These are phyloP conservation scores for Jacaranda mimosifolia DNA, from an alignment of 257 asterid species.

Conservation along the genomic window DNA sequence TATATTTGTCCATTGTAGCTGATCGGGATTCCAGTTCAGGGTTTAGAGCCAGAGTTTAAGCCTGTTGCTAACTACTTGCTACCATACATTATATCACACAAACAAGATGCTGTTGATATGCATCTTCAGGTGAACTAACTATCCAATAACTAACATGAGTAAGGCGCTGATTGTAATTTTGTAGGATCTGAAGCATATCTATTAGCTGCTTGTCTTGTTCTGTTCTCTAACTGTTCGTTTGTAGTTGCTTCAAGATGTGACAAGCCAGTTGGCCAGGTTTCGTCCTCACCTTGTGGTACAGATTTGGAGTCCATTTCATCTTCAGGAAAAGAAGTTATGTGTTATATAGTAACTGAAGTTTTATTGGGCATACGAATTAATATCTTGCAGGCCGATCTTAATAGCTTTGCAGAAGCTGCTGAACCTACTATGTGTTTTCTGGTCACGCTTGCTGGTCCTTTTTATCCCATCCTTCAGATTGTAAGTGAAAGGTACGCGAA, in stretches of 20 bases:
- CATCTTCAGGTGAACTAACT: conserved; percentile 85
- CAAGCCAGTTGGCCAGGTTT: conserved; percentile 78
- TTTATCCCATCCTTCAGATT: conserved; percentile 83
- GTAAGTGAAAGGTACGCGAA: conserved; percentile 84
- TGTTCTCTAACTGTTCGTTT: conserved; percentile 54
- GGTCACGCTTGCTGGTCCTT: conserved; percentile 94
- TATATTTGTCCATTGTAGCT: conserved; percentile 65
- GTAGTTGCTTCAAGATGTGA: conserved; percentile 92
- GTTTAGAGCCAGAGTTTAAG: conserved; percentile 95
- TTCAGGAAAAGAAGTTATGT: conserved; percentile 30
- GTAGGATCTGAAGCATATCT: conserved; percentile 2
- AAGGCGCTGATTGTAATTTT: conserved; percentile 11
- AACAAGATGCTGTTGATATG: conserved; percentile 77
- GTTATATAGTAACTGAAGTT: conserved; percentile 31
- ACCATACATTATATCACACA: conserved; percentile 80
- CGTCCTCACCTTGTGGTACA: conserved; percentile 96
- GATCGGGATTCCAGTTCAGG: conserved; percentile 81
- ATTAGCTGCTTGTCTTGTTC: conserved; percentile 29
- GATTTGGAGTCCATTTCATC: conserved; percentile 29
- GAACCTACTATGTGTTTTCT: conserved; percentile 85
- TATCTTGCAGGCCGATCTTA: conserved; percentile 83
- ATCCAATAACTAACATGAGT: too few species aligned
- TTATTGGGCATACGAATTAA: conserved; percentile 39
- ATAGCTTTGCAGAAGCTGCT: conserved; percentile 80
- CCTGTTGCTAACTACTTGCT: conserved; percentile 81